Percentiles rank a stretch among this genome's conserved stretches.
These are phyloP conservation scores for Ceratocystis cubensis DNA, from an alignment of 2,329 filamentous ascomycete species.

Conservation along the genomic window DNA sequence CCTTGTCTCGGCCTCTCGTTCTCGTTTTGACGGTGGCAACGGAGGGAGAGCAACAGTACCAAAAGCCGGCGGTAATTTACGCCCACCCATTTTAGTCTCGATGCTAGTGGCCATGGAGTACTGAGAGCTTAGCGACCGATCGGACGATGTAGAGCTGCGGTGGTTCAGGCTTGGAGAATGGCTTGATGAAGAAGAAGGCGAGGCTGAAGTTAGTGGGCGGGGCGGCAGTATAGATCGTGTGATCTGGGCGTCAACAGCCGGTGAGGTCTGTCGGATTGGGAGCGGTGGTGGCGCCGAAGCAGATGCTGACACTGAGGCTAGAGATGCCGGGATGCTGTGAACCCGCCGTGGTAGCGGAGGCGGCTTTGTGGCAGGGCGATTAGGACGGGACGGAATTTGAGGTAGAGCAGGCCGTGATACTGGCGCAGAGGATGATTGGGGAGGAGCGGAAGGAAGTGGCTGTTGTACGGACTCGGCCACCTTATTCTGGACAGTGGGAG, in stretches of 20 bases:
- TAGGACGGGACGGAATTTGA: conserved; percentile 30
- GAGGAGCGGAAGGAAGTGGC: neutral
- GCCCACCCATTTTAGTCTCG: conserved; percentile 30
- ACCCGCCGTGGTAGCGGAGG: conserved; percentile 26
- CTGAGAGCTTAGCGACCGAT: conserved; percentile 42
- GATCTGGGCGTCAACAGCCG: neutral
- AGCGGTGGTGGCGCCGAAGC: neutral
- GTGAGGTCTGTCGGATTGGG: neutral
- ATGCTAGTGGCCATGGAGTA: conserved; percentile 40
- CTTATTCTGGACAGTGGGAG: neutral
- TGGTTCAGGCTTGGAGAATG: conserved; percentile 27
- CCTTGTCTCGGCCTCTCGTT: conserved; percentile 38
- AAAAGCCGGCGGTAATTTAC: conserved; percentile 44
- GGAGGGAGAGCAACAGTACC: conserved; percentile 46
- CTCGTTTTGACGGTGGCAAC: conserved; percentile 43
- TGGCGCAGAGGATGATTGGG: conserved; percentile 23
- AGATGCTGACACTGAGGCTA: neutral
- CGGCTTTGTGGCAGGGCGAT: conserved; percentile 28
- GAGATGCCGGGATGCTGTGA: conserved; percentile 20
- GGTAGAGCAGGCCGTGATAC: conserved; percentile 28
- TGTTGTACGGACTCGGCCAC: neutral
- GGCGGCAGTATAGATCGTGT: neutral
- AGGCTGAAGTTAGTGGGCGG: neutral
- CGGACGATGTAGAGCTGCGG: conserved; percentile 46
- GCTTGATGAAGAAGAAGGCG: neutral